These are phyloP conservation scores for Fusarium algeriense DNA, from an alignment of 2,329 filamentous ascomycete species.

Conservation along the genomic window DNA sequence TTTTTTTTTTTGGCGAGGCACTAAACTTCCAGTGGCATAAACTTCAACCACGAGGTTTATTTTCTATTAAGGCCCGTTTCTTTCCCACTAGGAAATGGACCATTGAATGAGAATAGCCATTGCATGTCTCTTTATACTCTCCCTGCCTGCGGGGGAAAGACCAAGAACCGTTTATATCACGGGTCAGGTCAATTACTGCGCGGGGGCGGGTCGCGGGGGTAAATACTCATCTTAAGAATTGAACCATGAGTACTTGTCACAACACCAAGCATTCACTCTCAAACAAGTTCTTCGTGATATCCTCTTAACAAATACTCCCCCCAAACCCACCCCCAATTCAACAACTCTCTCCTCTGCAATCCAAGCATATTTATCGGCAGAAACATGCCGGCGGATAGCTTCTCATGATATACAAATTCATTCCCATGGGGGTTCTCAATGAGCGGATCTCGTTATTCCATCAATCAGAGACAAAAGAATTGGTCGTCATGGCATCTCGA, in stretches of 20 bases:
- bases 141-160: constrained; percentile 4
- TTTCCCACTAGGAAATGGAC: not conserved
- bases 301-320: constrained; percentile 4
- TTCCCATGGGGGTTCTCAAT: constrained; percentile 32
- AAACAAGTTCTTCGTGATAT: not conserved
- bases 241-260: not conserved
- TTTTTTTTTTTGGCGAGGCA: not conserved
- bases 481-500: constrained; percentile 36
- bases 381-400: constrained; percentile 23
- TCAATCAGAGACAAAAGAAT: constrained; percentile 35
- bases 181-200: not conserved
- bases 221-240: not conserved
- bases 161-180: not conserved
- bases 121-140: constrained; percentile 7
- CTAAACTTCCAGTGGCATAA: not conserved
- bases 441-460: constrained; percentile 39
- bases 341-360: constrained; percentile 17
- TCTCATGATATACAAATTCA: constrained; percentile 35
- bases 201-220: constrained; percentile 33
- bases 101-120: constrained; percentile 3
- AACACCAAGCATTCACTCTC: not conserved
- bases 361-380: constrained; percentile 24
- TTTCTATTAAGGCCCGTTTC: not conserved
- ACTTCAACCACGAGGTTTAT: not conserved
- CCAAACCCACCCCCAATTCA: constrained; percentile 38